These are phyloP conservation scores for Nothopassalora personata DNA, from an alignment of 2,329 filamentous ascomycete genomes.

Conservation along the genomic window DNA sequence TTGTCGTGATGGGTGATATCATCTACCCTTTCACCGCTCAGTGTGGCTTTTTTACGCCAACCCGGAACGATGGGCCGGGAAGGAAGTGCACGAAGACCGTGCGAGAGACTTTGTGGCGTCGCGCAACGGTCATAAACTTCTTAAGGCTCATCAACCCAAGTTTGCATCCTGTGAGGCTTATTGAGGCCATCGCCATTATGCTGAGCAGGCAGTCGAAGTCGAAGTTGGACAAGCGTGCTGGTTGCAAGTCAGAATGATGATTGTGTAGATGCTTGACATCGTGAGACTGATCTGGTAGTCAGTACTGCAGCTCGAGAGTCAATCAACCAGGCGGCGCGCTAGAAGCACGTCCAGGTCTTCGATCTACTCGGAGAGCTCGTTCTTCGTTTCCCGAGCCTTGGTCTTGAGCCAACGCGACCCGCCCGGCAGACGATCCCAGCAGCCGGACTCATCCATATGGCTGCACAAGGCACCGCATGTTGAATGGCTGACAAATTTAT, in stretches of 20 bases:
- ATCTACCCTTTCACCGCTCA: conserved; percentile 2
- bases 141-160: neutral
- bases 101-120: conserved; percentile 6
- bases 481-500: conserved; percentile 2
- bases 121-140: neutral
- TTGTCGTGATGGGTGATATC: neutral
- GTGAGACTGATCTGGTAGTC: neutral
- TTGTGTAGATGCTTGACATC: neutral
- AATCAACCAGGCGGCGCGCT: conserved; percentile 6
- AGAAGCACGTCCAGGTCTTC: conserved; percentile 8
- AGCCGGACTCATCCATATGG: conserved; percentile 7
- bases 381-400: conserved; percentile 8
- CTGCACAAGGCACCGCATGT: neutral
- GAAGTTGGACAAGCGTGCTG: too few relatives aligned
- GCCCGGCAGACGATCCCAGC: conserved; percentile 2
- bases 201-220: neutral
- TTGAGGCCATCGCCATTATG: neutral
- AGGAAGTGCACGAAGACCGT: conserved; percentile 1
- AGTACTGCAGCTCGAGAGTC: conserved; percentile 3
- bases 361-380: conserved; percentile 4
- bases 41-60: neutral
- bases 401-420: neutral
- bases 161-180: neutral
- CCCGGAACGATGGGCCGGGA: neutral
- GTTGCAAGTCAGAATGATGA: neutral